These are phyloP conservation scores for Tylopilus sp. DNA, from an alignment of 768 basidiomycete species.

Conservation along the genomic window DNA sequence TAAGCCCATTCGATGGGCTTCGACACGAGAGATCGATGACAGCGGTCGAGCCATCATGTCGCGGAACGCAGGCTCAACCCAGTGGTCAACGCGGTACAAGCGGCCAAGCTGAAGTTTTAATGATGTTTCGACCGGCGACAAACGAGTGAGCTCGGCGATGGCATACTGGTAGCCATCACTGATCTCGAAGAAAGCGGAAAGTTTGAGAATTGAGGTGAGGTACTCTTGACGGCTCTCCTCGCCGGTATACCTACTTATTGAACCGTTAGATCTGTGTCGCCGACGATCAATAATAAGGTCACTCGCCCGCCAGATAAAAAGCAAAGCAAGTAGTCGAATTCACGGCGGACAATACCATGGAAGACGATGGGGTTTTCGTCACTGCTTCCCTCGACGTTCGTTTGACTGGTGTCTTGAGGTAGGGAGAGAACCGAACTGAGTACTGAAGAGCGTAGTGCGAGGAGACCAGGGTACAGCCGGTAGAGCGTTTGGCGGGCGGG, in stretches of 20 bases:
- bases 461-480: neutral
- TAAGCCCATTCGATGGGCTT: neutral
- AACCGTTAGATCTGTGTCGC: too few species aligned
- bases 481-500: neutral
- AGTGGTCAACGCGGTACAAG: neutral
- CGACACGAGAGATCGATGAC: neutral
- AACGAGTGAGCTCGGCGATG: neutral
- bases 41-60: conserved; percentile 1
- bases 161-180: neutral
- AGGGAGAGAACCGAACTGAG: neutral
- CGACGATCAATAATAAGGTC: neutral
- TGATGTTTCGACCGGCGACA: neutral
- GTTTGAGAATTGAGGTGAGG: neutral
- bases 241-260: neutral
- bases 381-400: neutral
- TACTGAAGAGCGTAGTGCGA: neutral
- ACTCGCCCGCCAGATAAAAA: neutral
- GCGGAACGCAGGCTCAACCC: neutral
- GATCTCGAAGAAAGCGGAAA: neutral
- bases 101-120: neutral
- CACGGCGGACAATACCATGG: neutral
- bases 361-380: neutral
- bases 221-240: neutral
- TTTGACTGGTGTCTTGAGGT: neutral
- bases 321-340: neutral